Evolutionary conservation across 2,329 filamentous ascomycete genomes (phyloP), one percentile per base, ranked within the genome.

Genomic region (Fusarium tupiense): DNA sequence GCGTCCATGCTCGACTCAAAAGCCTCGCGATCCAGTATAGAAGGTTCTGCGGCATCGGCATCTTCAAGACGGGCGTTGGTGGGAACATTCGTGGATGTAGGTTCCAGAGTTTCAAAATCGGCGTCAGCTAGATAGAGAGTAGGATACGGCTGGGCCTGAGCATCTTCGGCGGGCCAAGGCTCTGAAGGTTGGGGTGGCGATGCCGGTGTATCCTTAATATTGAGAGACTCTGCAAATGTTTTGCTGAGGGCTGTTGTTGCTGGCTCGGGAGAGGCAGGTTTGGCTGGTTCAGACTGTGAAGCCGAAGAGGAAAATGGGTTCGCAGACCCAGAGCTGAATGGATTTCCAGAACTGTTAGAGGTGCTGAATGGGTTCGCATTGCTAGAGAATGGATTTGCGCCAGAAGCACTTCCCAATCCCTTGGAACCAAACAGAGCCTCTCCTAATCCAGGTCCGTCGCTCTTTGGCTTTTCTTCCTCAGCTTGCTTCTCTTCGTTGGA

Each of bases 81-180:
- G 68, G 85, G 86, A 41, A 87, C 87, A 49, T 88, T 87, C 4
- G 74, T 69, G 0, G 88, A 88, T 6, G 80, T 86, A 77, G 75
- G 91, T 71, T 94, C 94, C 33, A 98, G 89, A 8, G 93, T 93
- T 83, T 99, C 96, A 83, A 94, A 97, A 79, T 98, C 96, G 59
- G 96, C 96, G 76, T 98, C 96, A 58, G 92, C 87, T 50, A 96
- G 90, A 85, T 94, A 94, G 80, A 92, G 93, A 37, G 89, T 85
- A 2, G 94, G 92, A 83, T 95, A 98, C 0, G 94, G 86, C 3
- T 86, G 70, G 0, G 94, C 93, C 75, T 93, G 92, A 1, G 87
- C 83, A 4, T 90, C 86, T 44, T 86, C 84, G 19, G 88, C 80
- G 2, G 96, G 96, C 95, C 95, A 98, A 14, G 94, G 92, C 75